Percentiles rank a stretch among this genome's conserved stretches.
These are phyloP conservation scores for Rhodomyrtus tomentosa DNA, from an alignment of 345 rosid genomes.

Conservation along the genomic window DNA sequence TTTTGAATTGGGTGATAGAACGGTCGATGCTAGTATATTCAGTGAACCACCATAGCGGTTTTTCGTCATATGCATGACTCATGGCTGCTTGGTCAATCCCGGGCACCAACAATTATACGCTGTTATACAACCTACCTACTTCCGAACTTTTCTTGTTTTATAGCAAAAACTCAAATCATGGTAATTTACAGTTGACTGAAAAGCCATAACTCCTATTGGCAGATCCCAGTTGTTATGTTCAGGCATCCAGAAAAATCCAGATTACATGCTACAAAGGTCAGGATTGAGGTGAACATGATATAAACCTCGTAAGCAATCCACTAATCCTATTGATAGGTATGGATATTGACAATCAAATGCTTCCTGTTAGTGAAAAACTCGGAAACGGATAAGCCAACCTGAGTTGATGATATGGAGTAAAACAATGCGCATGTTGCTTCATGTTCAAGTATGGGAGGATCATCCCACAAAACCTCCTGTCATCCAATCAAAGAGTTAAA, in stretches of 20 bases:
- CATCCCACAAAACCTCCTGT: slow-evolving; percentile 95
- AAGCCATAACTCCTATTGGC: not conserved
- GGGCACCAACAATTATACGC: not conserved
- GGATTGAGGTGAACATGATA: not conserved
- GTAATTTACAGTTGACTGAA: not conserved
- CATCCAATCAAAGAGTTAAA: not conserved
- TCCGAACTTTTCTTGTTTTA: not conserved
- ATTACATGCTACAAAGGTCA: not conserved
- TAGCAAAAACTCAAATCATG: not conserved
- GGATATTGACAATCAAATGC: not conserved
- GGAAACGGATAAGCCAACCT: slow-evolving; percentile 24
- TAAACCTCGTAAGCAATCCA: not conserved
- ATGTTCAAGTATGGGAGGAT: slow-evolving; percentile 72
- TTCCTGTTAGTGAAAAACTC: not conserved
- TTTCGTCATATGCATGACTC: not conserved
- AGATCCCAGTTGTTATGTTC: not conserved
- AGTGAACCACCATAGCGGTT: not conserved
- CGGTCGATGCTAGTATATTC: not conserved
- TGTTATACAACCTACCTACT: not conserved
- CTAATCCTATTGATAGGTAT: not conserved
- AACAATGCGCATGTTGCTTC: slow-evolving; percentile 80
- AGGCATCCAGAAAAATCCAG: not conserved
- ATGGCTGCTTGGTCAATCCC: not conserved
- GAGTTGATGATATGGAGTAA: slow-evolving; percentile 96
- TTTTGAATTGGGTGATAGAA: not conserved